Evolutionary conservation across 805 yeast genomes (phyloP), one percentile per base, ranked within the genome.

Genomic region (Sugiyamaella lignohabitans): DNA sequence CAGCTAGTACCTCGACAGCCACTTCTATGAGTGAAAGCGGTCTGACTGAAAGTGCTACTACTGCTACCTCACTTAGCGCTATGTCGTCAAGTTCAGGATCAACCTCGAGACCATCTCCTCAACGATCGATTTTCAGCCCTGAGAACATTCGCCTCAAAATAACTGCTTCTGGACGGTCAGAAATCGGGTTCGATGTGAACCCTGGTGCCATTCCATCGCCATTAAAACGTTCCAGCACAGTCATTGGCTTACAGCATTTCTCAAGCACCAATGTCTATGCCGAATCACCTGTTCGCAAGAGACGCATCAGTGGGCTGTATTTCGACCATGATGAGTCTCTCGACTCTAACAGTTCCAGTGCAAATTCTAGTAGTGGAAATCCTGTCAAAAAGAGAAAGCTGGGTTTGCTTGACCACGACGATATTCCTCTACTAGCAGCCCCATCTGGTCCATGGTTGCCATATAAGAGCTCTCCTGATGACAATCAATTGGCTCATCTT

Each of bases 231-330:
- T 51, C 57, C 34, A 53, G 54, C 42, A 54, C 59, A 14, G 60
- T 57, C 17, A 53, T 57, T 41, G 61, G 60, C 6, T 36, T 55
- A 19, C 60, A 56, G 48, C 53, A 53, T 37, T 54, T 50, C 35
- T 44, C 53, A 19, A 18, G 39, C 6, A 49, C 55, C n/a, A 52
- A 52, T 29, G 29, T 52, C 14, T 32, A 47, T 23, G 49, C 51
- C 5, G 51, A 49, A 18, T 49, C 53, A 14, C 55, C 55, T 8
- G 29, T 43, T 27, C 40, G 39, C 32, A 49, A 46, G 42, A 22
- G 46, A n/a, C 21, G 42, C 5, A 29, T 42, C 20, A 47, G 46
- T 18, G 50, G 40, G 20, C 47, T 46, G 16, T 24, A 38, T 2
- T 27, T 32, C 35, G 34, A 38, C 18, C 11, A 40, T 29, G 21